These are phyloP conservation scores for Candida oleophila DNA, from an alignment of 805 yeast species.

Conservation along the genomic window DNA sequence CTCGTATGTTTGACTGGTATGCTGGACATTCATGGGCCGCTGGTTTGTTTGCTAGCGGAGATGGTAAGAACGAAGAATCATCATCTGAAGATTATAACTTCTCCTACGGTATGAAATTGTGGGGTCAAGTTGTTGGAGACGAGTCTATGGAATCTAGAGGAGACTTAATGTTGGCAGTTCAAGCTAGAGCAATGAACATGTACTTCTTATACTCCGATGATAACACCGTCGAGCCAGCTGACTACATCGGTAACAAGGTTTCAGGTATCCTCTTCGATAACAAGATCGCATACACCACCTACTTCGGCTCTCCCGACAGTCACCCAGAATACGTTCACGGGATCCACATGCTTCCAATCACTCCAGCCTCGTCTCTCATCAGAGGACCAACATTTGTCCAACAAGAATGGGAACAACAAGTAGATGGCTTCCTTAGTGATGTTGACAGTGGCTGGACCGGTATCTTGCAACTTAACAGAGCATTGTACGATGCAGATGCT, in stretches of 20 bases:
- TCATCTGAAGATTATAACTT: constrained; percentile 74
- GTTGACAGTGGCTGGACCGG: constrained; percentile 72
- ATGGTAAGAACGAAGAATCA: constrained; percentile 76
- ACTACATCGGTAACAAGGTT: constrained; percentile 59
- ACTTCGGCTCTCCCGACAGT: constrained; percentile 51
- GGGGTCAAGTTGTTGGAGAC: constrained; percentile 63
- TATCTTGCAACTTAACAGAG: constrained; percentile 70
- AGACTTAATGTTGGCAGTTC: constrained; percentile 60
- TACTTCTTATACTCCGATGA: constrained; percentile 54
- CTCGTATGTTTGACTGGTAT: constrained; percentile 72
- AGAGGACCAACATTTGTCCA: constrained; percentile 52
- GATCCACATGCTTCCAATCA: constrained; percentile 74
- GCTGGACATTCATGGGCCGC: constrained; percentile 80
- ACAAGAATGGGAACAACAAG: constrained; percentile 61
- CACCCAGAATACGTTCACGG: constrained; percentile 66
- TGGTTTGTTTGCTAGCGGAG: constrained; percentile 66
- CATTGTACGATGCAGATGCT: constrained; percentile 63
- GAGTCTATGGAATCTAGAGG: constrained; percentile 56
- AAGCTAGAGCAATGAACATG: constrained; percentile 50
- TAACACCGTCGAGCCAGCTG: constrained; percentile 54
- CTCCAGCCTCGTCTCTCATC: constrained; percentile 64
- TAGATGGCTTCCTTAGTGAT: constrained; percentile 42
- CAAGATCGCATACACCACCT: constrained; percentile 70
- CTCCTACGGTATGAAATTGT: constrained; percentile 64
- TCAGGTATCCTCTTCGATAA: constrained; percentile 74